Base-by-base conservation (phyloP, 2,329 filamentous ascomycete species). In the Ascocoryne sarcoides region DNA sequence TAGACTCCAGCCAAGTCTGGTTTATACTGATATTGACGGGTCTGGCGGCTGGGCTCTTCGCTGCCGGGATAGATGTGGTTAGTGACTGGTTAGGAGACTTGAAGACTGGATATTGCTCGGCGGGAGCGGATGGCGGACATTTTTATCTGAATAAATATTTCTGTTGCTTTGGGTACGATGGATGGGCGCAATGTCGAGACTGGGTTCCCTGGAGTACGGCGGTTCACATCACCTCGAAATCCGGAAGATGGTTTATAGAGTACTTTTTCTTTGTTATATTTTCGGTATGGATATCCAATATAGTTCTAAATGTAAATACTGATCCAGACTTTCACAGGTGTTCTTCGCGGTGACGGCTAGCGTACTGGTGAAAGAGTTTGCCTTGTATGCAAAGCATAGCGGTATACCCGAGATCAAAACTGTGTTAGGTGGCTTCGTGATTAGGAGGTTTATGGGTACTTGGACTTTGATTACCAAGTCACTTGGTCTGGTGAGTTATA, bases 321-420 rank as follows among this genome's bases (percentile, higher is more conserved):
- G n/a, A n/a, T n/a, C n/a, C n/a, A n/a, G n/a, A n/a, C n/a, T n/a
- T n/a, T n/a, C n/a, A 2, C 36, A 89, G 83, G 70, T 90, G 8
- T 54, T 83, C 5, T 90, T 94, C 57, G 89, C 90, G 18, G 70
- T 78, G 28, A 76, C 73, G 43, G 87, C 92, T 8, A 85, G 83
- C 39, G 59, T 89, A 39, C 66, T 96, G 39, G 89, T 96, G 10
- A 78, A 82, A 53, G 77, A 82, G 53, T 96, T 89, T 62, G 87
- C 86, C 17, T 70, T 84, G 4, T 86, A 95, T 63, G 90, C 90
- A 35, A 90, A 84, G 60, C 90, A 96, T 58, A 95, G 87, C 60
- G 90, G 90, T 64, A 95, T 98, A 52, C 88, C 90, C 4, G 90
- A 98, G 67, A 93, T 98, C 65, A 98, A 98, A 69, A 95, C 89